Evolutionary conservation across 192 early-diverging fungal genomes (phyloP).

Genomic region (Gonapodya prolifera): DNA sequence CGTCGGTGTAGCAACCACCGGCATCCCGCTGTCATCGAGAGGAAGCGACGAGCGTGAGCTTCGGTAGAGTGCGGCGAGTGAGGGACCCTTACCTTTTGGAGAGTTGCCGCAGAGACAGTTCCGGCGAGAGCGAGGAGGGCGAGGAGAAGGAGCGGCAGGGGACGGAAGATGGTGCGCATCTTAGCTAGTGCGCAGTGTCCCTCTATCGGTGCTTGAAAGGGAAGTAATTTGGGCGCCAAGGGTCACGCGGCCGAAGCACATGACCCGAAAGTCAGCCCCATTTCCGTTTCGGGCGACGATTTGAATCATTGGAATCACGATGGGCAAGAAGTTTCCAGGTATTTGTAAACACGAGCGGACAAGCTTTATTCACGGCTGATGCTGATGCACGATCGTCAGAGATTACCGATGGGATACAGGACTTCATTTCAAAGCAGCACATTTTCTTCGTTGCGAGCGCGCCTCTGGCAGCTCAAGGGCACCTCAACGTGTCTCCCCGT

Average conservation of each 20-base stretch:
- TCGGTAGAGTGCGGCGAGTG: not conserved
- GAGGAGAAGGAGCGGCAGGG: no score
- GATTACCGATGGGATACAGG: not conserved
- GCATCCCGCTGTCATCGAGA: not conserved
- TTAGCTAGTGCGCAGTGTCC: no score
- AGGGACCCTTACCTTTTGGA: not conserved
- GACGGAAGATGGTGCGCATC: no score
- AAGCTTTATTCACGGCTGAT: not conserved
- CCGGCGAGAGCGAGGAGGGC: no score
- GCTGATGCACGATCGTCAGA: not conserved
- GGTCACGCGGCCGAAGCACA: no score
- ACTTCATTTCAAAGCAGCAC: not conserved
- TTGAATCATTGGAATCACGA: not conserved
- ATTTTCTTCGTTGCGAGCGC: conserved; percentile 1
- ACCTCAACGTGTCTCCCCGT: not conserved
- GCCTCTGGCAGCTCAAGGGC: not conserved
- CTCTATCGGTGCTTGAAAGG: no score
- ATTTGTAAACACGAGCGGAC: not conserved
- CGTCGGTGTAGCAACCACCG: not conserved
- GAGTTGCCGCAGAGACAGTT: no score
- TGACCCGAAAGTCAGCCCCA: no score
- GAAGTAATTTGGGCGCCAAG: no score
- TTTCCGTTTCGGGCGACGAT: no score
- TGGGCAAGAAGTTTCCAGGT: not conserved
- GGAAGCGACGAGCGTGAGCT: not conserved